Evolutionary conservation across 2,329 filamentous ascomycete species (phyloP).

Genomic region (Ophiostoma fasciatum): DNA sequence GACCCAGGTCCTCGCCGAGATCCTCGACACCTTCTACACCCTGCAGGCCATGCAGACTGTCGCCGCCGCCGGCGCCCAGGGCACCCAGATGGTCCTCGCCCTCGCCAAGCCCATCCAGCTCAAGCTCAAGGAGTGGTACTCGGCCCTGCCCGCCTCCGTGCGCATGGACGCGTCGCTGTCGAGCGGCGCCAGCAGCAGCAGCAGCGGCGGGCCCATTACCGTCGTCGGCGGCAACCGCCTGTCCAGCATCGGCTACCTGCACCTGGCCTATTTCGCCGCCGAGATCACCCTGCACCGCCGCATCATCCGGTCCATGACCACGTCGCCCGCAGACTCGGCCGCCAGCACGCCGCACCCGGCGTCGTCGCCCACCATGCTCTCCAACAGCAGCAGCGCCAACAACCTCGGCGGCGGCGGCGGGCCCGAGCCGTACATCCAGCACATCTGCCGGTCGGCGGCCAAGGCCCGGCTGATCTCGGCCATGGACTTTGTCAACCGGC

Average conservation of each 20-base stretch:
- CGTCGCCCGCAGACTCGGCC: slow-evolving; percentile 25
- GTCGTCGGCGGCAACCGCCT: slow-evolving; percentile 30
- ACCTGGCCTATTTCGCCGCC: slow-evolving; percentile 84
- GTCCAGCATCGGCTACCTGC: slow-evolving; percentile 59
- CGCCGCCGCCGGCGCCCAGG: slow-evolving; percentile 49
- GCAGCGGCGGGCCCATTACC: slow-evolving; percentile 20
- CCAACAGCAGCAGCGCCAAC: slow-evolving; percentile 12
- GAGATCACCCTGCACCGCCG: slow-evolving; percentile 87
- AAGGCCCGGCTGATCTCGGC: slow-evolving; percentile 89
- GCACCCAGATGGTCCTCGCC: slow-evolving; percentile 57
- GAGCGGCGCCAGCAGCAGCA: slow-evolving; percentile 20
- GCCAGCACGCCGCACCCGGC: slow-evolving; percentile 15
- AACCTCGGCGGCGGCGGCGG: slow-evolving; percentile 15
- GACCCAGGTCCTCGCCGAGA: slow-evolving; percentile 62
- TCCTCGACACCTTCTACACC: slow-evolving; percentile 72
- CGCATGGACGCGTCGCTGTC: slow-evolving; percentile 51
- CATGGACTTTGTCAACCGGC: slow-evolving; percentile 93
- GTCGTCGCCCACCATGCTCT: slow-evolving; percentile 7
- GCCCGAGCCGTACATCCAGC: slow-evolving; percentile 67
- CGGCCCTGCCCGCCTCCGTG: slow-evolving; percentile 45
- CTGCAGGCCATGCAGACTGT: slow-evolving; percentile 60
- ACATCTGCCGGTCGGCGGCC: slow-evolving; percentile 85
- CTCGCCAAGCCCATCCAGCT: slow-evolving; percentile 71
- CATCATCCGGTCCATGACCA: slow-evolving; percentile 64
- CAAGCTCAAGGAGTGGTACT: slow-evolving; percentile 71